These are phyloP conservation scores for Eimeria praecox DNA, from an alignment of 169 alveolate species.

Conservation along the genomic window DNA sequence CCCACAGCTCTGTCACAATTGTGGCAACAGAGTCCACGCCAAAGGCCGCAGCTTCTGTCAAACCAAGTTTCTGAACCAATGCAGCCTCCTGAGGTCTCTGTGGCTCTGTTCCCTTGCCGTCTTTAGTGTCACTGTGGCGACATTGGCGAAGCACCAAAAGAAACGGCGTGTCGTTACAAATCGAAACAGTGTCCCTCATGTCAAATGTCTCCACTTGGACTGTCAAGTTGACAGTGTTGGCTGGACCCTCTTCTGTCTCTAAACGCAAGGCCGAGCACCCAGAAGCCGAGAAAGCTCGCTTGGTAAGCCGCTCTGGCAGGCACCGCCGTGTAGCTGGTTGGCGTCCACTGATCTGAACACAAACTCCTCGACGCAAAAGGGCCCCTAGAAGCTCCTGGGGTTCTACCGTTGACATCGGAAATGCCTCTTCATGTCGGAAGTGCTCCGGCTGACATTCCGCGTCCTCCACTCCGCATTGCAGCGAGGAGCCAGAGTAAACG, in stretches of 20 bases:
- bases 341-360: neutral
- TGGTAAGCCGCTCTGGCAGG: neutral
- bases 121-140: slow-evolving; percentile 23
- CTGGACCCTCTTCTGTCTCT: slow-evolving; percentile 40
- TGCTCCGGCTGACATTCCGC: neutral
- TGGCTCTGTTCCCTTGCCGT: neutral
- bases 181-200: slow-evolving; percentile 30
- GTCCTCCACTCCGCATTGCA: neutral
- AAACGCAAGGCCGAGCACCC: slow-evolving; percentile 64
- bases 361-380: slow-evolving; percentile 66
- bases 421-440: neutral
- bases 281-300: neutral
- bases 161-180: slow-evolving; percentile 37
- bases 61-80: slow-evolving; percentile 31
- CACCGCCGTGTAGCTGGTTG: neutral
- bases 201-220: slow-evolving; percentile 15
- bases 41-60: slow-evolving; percentile 45
- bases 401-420: neutral
- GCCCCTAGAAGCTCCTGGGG: slow-evolving; percentile 15
- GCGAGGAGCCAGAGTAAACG: neutral
- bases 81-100: neutral
- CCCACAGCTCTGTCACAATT: slow-evolving; percentile 59
- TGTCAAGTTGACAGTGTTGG: slow-evolving; percentile 44
- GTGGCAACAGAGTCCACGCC: slow-evolving; percentile 70
- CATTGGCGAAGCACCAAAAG: slow-evolving; percentile 47